Evolutionary conservation across 2,329 filamentous ascomycete genomes (phyloP).

Genomic region (Stromatinia cepivora): DNA sequence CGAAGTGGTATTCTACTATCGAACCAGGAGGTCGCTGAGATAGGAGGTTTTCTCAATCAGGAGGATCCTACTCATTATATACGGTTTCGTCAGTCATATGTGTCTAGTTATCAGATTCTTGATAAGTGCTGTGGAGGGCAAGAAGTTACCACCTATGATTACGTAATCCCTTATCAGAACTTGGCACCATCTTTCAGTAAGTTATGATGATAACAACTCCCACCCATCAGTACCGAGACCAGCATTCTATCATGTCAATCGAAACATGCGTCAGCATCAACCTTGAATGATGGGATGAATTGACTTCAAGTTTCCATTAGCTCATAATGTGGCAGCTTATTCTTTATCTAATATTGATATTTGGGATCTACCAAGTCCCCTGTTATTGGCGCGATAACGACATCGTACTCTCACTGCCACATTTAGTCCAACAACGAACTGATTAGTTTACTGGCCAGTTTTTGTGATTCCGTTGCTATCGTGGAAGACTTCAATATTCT

Average conservation of each 20-base stretch:
- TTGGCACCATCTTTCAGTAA: no score
- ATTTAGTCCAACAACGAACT: background rate
- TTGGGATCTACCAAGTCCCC: background rate
- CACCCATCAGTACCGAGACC: background rate
- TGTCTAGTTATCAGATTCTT: background rate
- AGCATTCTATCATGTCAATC: background rate
- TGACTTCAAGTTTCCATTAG: background rate
- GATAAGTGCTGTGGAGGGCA: no score
- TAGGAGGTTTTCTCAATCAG: background rate
- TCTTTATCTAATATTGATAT: background rate
- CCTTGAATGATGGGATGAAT: background rate
- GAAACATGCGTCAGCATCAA: background rate
- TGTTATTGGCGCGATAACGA: slow-evolving; percentile 4
- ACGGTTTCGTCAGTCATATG: background rate
- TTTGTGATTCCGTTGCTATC: background rate
- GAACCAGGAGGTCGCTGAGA: no score
- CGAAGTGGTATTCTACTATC: background rate
- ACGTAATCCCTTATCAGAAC: no score
- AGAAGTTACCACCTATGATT: no score
- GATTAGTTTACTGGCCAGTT: background rate
- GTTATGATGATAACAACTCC: no score
- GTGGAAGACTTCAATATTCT: background rate
- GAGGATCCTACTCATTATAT: background rate
- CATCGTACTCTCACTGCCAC: background rate
- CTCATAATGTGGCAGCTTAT: slow-evolving; percentile 4